A percentile compares a stretch with the other conserved stretches of the same genome.
These are phyloP conservation scores for Populus hybrid DNA, from an alignment of 441 rosid species.

Conservation along the genomic window DNA sequence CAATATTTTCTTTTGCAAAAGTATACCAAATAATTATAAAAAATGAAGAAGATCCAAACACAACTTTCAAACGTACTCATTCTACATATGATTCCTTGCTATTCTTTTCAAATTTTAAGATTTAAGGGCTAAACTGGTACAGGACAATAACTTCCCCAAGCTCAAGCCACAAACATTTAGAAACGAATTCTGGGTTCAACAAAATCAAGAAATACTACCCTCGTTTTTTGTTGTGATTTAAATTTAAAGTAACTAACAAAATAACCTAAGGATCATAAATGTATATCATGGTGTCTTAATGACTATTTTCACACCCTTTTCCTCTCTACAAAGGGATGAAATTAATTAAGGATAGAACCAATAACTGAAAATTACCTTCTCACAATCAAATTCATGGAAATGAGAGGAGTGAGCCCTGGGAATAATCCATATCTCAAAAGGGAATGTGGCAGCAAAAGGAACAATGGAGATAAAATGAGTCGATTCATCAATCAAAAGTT, in stretches of 20 bases:
- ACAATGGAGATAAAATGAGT: constrained; percentile 54
- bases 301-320: neutral
- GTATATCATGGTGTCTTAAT: neutral
- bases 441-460: constrained; percentile 67
- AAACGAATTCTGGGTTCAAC: neutral
- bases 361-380: constrained; percentile 41
- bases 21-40: neutral
- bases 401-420: constrained; percentile 66
- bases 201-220: neutral
- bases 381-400: constrained; percentile 57
- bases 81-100: neutral
- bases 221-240: neutral
- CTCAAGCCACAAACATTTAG: neutral
- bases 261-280: neutral
- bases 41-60: neutral
- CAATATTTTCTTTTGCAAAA: neutral
- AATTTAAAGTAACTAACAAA: too few relatives aligned
- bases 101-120: neutral
- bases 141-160: neutral
- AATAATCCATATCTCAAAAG: constrained; percentile 89
- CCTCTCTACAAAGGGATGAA: neutral
- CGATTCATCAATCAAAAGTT: constrained; percentile 58
- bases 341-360: neutral
- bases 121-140: neutral
- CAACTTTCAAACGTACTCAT: neutral